A percentile compares a stretch with the other conserved stretches of the same genome.
phyloP scores from a whole-genome alignment of 208 protist species.

The Angomonas desouzai region DNA sequence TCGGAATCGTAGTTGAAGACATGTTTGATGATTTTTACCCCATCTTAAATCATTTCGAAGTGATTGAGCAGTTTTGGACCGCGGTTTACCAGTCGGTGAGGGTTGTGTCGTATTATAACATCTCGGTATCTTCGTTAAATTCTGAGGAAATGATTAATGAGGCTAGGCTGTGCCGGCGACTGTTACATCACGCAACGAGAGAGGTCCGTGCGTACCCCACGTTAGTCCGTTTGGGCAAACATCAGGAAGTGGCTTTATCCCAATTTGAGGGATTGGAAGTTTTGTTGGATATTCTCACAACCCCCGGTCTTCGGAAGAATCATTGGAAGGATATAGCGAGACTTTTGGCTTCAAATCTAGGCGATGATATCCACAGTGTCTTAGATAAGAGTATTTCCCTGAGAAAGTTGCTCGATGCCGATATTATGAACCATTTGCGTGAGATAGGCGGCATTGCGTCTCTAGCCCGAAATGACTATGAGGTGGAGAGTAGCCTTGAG shows the following conservation, averaged over 20 bases:
- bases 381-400: slow-evolving; percentile 58
- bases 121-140: slow-evolving; percentile 49
- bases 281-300: slow-evolving; percentile 67
- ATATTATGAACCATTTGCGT: slow-evolving; percentile 46
- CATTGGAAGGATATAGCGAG: slow-evolving; percentile 88
- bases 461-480: slow-evolving; percentile 71
- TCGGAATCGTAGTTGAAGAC: slow-evolving; percentile 37
- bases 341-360: slow-evolving; percentile 38
- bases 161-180: slow-evolving; percentile 70
- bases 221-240: slow-evolving; percentile 66
- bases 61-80: slow-evolving; percentile 84
- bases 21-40: slow-evolving; percentile 63
- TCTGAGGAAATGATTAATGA: slow-evolving; percentile 59
- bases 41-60: slow-evolving; percentile 64
- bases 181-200: slow-evolving; percentile 67
- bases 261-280: slow-evolving; percentile 73
- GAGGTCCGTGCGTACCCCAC: slow-evolving; percentile 61
- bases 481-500: slow-evolving; percentile 70
- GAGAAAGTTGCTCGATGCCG: slow-evolving; percentile 57
- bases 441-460: slow-evolving; percentile 57
- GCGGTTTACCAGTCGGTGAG: slow-evolving; percentile 50
- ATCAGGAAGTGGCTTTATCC: slow-evolving; percentile 73
- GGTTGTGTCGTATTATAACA: slow-evolving; percentile 72
- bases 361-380: slow-evolving; percentile 41
- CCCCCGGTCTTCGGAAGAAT: slow-evolving; percentile 72